Conservation (phyloP, 2,329 filamentous ascomycete species). For the Parafenestella ontariensis region DNA sequence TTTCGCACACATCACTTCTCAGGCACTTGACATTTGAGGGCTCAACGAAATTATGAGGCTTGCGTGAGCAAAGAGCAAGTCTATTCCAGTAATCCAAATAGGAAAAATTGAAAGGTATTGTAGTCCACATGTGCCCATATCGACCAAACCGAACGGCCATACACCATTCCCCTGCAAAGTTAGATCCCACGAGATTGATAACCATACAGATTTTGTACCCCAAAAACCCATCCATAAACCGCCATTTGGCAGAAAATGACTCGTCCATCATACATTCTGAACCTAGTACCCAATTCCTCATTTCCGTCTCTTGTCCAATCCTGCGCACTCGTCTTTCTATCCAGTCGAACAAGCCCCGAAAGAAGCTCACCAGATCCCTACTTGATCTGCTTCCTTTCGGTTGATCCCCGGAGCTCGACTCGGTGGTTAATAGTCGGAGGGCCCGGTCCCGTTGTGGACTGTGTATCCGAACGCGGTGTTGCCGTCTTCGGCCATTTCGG, state of each 20-base stretch:
- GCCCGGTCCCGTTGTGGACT: slow-evolving; percentile 52
- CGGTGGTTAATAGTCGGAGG: slow-evolving; percentile 47
- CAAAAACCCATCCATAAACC: slow-evolving; percentile 2
- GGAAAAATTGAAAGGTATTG: slow-evolving; percentile 17
- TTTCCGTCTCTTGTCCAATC: slow-evolving; percentile 3
- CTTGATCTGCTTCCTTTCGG: slow-evolving; percentile 5
- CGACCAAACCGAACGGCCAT: slow-evolving; percentile 1
- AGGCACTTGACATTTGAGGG: background rate
- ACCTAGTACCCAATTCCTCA: slow-evolving; percentile 4
- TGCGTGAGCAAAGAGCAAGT: slow-evolving; percentile 26
- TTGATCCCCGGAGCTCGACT: slow-evolving; percentile 26
- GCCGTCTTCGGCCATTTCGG: slow-evolving; percentile 53
- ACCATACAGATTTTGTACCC: slow-evolving; percentile 3
- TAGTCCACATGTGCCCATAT: slow-evolving; percentile 12
- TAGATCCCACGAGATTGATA: slow-evolving; percentile 1
- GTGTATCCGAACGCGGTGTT: slow-evolving; percentile 52
- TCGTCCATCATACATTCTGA: slow-evolving; percentile 29
- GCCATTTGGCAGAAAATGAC: slow-evolving; percentile 4
- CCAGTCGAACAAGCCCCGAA: slow-evolving; percentile 27
- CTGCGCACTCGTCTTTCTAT: slow-evolving; percentile 29
- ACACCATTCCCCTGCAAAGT: slow-evolving; percentile 4
- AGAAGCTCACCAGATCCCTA: slow-evolving; percentile 8
- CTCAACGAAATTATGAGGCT: slow-evolving; percentile 19
- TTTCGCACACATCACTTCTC: background rate
- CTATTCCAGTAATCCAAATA: slow-evolving; percentile 30